Evolutionary conservation across 2,329 filamentous ascomycete species (phyloP), one percentile per base, ranked within the genome.

Genomic region (Pyrenochaeta sp.): DNA sequence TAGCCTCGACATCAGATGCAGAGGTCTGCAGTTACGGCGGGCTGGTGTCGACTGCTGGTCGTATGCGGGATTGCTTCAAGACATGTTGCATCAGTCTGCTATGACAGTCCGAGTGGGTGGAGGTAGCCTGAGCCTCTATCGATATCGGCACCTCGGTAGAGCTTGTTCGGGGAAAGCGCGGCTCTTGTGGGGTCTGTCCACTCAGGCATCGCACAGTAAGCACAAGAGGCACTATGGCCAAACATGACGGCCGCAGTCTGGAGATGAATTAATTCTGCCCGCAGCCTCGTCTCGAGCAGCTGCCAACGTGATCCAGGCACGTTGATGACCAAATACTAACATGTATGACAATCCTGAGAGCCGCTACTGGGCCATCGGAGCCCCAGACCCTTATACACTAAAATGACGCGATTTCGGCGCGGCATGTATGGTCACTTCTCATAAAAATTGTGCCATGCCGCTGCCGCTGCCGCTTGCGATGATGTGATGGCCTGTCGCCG

Each of bases 1-100:
- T 62, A 71, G 66, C 61, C 66, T 67, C 72, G 68, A 72, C 74
- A 77, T 76, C 63, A 69, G 70, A 68, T 57, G 66, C 64, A 65
- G 59, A 59, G 50, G 59, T 54, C 56, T 52, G 61, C 58, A 34
- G 46, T 58, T 56, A 58, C 61, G 54, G 51, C 52, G 60, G 50
- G 50, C 58, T 56, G 32, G 56, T 55, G 59, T 62, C 62, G 59
- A 65, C 58, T 58, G 59, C 51, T 52, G 59, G 63, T 44, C 64
- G 64, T 59, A 55, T 53, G 42, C 58, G 53, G 54, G 50, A 56
- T 53, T 62, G 55, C 52, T 64, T 66, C 64, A 69, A 61, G 61
- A 55, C 68, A 69, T 71, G 53, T 40, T 64, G 64, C 61, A 66
- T 66, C 56, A 64, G 52, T 56, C 58, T 59, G 46, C 54, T 45